Evolutionary conservation across 2,329 filamentous ascomycete genomes (phyloP).

Genomic region (Byssothecium circinans): DNA sequence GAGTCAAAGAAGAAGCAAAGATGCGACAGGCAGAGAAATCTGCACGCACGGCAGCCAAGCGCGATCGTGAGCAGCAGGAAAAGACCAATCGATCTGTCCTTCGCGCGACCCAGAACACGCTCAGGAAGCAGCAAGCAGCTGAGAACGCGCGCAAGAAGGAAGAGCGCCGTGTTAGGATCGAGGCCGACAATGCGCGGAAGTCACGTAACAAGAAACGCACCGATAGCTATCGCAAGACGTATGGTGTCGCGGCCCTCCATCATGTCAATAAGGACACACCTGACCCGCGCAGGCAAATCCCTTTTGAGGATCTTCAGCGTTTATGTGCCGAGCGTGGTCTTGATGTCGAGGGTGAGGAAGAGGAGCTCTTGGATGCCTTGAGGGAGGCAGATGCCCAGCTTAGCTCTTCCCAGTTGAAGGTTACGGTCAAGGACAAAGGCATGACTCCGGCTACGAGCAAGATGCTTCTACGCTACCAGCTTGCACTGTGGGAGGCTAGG

Average conservation of each 20-base stretch:
- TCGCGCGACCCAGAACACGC: constrained; percentile 23
- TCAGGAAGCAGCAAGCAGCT: constrained; percentile 16
- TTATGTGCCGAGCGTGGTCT: constrained; percentile 27
- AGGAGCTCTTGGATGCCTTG: constrained; percentile 24
- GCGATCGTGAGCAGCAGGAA: constrained; percentile 14
- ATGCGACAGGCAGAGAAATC: constrained; percentile 25
- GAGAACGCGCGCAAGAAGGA: constrained; percentile 17
- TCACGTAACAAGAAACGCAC: background rate
- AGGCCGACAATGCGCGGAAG: background rate
- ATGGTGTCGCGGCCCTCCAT: constrained; percentile 8
- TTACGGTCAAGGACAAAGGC: constrained; percentile 25
- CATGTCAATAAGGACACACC: constrained; percentile 13
- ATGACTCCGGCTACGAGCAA: constrained; percentile 26
- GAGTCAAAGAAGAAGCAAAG: constrained; percentile 21
- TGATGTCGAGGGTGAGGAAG: constrained; percentile 13
- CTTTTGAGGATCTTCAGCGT: constrained; percentile 21
- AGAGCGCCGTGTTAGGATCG: background rate
- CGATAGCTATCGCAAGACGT: constrained; percentile 3
- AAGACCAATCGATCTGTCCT: constrained; percentile 26
- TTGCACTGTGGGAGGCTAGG: constrained; percentile 28
- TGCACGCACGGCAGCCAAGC: constrained; percentile 22
- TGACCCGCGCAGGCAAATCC: constrained; percentile 30
- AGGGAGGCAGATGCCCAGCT: constrained; percentile 25
- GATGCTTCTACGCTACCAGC: constrained; percentile 24
- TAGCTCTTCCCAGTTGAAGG: constrained; percentile 21